Conservation (phyloP, 768 basidiomycete species). For the Mycena vitilis region DNA sequence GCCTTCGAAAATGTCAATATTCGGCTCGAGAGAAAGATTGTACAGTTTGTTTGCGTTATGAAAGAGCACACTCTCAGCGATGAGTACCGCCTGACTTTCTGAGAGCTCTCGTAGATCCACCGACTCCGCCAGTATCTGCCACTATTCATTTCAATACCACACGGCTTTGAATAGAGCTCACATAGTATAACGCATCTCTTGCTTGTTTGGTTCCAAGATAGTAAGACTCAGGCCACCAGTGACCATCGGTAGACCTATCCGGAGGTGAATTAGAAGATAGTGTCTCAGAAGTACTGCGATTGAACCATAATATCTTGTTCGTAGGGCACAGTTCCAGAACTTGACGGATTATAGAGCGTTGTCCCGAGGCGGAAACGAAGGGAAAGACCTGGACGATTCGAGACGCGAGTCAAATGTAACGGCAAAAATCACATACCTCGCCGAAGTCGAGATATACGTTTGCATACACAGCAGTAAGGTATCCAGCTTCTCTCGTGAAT, state of each 20-base stretch:
- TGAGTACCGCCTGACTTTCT: constrained; percentile 63
- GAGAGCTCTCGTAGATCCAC: constrained; percentile 63
- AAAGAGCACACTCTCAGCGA: constrained; percentile 71
- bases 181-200: constrained; percentile 69
- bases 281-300: not conserved
- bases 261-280: not conserved
- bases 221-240: constrained; percentile 83
- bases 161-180: constrained; percentile 39
- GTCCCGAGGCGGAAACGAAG: constrained; percentile 70
- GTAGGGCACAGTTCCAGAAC: constrained; percentile 79
- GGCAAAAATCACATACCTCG: constrained; percentile 53
- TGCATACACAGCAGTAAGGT: constrained; percentile 74
- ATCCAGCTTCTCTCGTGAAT: constrained; percentile 81
- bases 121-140: constrained; percentile 67
- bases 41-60: constrained; percentile 77
- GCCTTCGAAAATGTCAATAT: constrained; percentile 20
- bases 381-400: constrained; percentile 67
- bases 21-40: constrained; percentile 57
- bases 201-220: constrained; percentile 77
- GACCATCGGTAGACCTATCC: constrained; percentile 68
- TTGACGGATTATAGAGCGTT: constrained; percentile 68
- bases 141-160: not conserved
- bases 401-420: not conserved
- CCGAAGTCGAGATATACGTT: constrained; percentile 88
- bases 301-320: constrained; percentile 78